Evolutionary conservation across 371 early-diverging fungal species (phyloP).

Genomic region (Chytridium lagenaria): DNA sequence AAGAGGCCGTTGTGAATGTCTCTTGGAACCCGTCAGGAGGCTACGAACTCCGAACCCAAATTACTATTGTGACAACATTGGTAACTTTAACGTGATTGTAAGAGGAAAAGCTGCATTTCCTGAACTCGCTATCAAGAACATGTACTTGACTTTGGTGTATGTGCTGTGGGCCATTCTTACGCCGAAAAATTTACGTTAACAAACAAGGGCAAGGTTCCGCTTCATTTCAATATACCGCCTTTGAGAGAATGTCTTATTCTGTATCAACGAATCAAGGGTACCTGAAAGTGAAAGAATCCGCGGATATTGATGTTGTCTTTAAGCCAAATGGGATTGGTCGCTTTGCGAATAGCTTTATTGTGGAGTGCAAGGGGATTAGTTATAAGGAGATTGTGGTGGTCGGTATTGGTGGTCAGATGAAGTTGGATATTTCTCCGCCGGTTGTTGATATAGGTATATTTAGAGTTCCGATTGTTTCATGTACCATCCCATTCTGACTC

Average conservation of each 20-base stretch:
- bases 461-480: constrained; percentile 5
- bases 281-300: constrained; percentile 52
- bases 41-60: constrained; percentile 62
- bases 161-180: constrained; percentile 55
- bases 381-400: constrained; percentile 64
- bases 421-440: constrained; percentile 53
- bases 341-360: constrained; percentile 52
- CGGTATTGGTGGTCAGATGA: constrained; percentile 60
- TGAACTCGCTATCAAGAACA: constrained; percentile 54
- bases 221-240: constrained; percentile 58
- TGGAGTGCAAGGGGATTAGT: constrained; percentile 64
- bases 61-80: constrained; percentile 59
- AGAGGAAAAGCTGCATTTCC: constrained; percentile 63
- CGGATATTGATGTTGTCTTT: constrained; percentile 52
- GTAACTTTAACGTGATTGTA: constrained; percentile 54
- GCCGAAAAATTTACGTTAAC: constrained; percentile 47
- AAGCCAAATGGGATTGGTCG: constrained; percentile 51
- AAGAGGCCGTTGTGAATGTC: constrained; percentile 43
- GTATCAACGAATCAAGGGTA: constrained; percentile 42
- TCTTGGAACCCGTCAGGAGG: constrained; percentile 64
- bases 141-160: constrained; percentile 63
- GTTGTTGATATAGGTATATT: constrained; percentile 49
- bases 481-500: background rate
- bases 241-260: constrained; percentile 50
- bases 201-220: constrained; percentile 63